Evolutionary conservation across 169 alveolate species (phyloP).

Genomic region (Theileria parva): DNA sequence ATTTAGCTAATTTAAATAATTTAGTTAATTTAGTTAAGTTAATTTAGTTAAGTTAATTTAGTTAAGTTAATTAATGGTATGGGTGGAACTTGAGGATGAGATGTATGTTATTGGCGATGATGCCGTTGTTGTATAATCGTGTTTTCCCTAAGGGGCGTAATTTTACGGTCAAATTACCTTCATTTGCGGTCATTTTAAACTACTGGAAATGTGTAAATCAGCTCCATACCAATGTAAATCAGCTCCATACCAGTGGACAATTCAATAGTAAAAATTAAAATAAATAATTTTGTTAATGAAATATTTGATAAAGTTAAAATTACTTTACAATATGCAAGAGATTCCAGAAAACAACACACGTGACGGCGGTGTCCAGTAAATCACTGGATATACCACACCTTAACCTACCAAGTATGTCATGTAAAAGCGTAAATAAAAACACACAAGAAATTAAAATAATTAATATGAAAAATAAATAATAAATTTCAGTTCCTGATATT

Average conservation of each 20-base stretch:
- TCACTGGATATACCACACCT: background rate
- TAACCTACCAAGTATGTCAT: background rate
- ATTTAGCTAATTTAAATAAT: background rate
- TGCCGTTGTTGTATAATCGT: constrained; percentile 35
- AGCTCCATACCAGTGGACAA: too few relatives aligned
- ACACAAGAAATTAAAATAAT: too few relatives aligned
- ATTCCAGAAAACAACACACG: background rate
- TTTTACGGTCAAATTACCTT: background rate
- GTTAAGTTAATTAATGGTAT: too few relatives aligned
- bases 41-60: too few relatives aligned
- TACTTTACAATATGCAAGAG: background rate
- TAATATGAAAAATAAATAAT: too few relatives aligned
- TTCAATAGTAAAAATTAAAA: too few relatives aligned
- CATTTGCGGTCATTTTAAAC: background rate
- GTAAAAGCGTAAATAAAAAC: too few relatives aligned
- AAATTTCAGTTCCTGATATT: background rate
- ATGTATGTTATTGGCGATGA: constrained; percentile 54
- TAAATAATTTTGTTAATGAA: too few relatives aligned
- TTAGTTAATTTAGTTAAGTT: too few relatives aligned
- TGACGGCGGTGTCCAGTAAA: background rate
- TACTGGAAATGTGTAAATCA: background rate
- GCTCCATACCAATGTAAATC: too few relatives aligned
- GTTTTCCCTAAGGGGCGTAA: background rate
- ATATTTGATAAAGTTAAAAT: too few relatives aligned
- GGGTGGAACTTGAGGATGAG: constrained; percentile 58